phyloP scores from a whole-genome alignment of 305 asterid genomes.

The Euphrasia arctica region DNA sequence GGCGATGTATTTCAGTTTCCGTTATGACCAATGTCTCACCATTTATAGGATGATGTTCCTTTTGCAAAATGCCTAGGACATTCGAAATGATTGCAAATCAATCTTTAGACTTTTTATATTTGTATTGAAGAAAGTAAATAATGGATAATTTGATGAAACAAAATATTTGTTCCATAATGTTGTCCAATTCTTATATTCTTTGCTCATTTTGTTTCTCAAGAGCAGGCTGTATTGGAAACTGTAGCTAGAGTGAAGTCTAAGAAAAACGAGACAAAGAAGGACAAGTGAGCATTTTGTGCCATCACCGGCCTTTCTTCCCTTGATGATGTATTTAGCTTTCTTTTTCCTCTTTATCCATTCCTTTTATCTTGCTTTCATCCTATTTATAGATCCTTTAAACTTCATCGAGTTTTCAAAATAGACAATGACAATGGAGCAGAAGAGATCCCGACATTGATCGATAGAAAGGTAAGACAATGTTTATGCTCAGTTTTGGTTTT shows the following conservation, averaged over 20 bases:
- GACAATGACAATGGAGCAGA: slow-evolving; percentile 98
- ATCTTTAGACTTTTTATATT: not conserved
- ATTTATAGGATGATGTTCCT: slow-evolving; percentile 11
- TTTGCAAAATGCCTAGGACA: slow-evolving; percentile 17
- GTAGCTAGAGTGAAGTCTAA: slow-evolving; percentile 95
- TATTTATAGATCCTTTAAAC: slow-evolving; percentile 65
- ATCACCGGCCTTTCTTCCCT: slow-evolving; percentile 21
- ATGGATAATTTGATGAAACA: not conserved
- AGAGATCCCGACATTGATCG: slow-evolving; percentile 91
- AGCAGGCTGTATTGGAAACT: slow-evolving; percentile 96
- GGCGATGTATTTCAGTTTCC: slow-evolving; percentile 13
- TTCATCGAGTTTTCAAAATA: slow-evolving; percentile 85
- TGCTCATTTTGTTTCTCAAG: slow-evolving; percentile 19
- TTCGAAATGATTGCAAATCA: slow-evolving; percentile 17
- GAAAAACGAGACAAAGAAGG: slow-evolving; percentile 97
- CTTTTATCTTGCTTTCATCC: slow-evolving; percentile 16
- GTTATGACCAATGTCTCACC: slow-evolving; percentile 7
- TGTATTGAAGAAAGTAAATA: slow-evolving; percentile 14
- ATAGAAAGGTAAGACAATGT: slow-evolving; percentile 67
- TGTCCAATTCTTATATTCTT: not conserved
- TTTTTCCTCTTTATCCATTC: slow-evolving; percentile 13
- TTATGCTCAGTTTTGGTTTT: slow-evolving; percentile 14
- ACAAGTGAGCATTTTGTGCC: slow-evolving; percentile 50
- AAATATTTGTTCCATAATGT: slow-evolving; percentile 7
- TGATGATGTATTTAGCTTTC: slow-evolving; percentile 12